Evolutionary conservation across 805 yeast genomes (phyloP).

Genomic region (Ogataea henricii): DNA sequence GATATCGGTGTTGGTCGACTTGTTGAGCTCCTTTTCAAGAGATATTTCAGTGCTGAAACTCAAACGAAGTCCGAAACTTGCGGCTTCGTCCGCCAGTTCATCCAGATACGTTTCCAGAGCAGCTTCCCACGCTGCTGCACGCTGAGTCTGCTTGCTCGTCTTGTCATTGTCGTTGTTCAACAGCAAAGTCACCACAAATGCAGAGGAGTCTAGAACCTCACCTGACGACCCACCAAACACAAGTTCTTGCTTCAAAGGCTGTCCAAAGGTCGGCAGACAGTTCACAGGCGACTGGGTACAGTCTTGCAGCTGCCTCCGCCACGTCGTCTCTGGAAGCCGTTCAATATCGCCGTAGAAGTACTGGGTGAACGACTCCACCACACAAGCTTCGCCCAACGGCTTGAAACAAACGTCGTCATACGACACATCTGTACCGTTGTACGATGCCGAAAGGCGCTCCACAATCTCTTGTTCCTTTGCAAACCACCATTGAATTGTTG

Average conservation of each 20-base stretch:
- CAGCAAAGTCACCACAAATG: slow-evolving; percentile 76
- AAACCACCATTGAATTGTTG: slow-evolving; percentile 84
- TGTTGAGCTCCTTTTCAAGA: slow-evolving; percentile 78
- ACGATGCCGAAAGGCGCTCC: neutral
- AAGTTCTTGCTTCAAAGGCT: slow-evolving; percentile 74
- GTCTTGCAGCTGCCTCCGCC: slow-evolving; percentile 54
- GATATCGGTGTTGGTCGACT: slow-evolving; percentile 78
- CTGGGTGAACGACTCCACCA: slow-evolving; percentile 84
- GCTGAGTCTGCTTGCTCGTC: slow-evolving; percentile 39
- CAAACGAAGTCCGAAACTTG: slow-evolving; percentile 54
- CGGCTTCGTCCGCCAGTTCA: slow-evolving; percentile 48
- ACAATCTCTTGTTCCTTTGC: slow-evolving; percentile 63
- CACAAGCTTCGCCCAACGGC: slow-evolving; percentile 80
- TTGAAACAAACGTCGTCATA: slow-evolving; percentile 78
- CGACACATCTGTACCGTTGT: slow-evolving; percentile 18
- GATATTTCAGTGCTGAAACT: slow-evolving; percentile 84
- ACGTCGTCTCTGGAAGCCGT: slow-evolving; percentile 49
- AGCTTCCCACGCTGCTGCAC: slow-evolving; percentile 68
- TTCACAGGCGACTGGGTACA: slow-evolving; percentile 85
- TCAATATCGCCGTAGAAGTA: slow-evolving; percentile 70
- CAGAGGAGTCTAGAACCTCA: slow-evolving; percentile 60
- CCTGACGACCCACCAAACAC: slow-evolving; percentile 62
- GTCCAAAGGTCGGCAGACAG: slow-evolving; percentile 89
- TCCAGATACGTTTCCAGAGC: slow-evolving; percentile 57
- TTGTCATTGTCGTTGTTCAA: slow-evolving; percentile 55